Conservation (phyloP, 371 early-diverging fungal species). For the Chytridiales sp. region DNA sequence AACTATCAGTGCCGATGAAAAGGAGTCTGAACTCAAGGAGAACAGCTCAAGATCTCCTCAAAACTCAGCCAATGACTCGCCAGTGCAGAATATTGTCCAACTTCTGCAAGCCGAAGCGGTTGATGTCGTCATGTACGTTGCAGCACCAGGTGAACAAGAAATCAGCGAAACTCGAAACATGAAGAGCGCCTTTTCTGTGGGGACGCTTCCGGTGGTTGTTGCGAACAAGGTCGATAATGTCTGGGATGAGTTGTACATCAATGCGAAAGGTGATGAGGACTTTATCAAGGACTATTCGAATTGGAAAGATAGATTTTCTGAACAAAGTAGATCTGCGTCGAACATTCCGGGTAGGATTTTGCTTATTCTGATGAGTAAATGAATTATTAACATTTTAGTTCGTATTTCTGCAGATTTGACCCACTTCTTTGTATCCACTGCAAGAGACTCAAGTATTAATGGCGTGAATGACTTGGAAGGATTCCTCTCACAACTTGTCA, state of each 20-base stretch:
- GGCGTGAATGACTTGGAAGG: not conserved
- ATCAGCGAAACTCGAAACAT: too few species aligned
- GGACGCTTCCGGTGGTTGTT: too few species aligned
- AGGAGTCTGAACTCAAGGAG: too few species aligned
- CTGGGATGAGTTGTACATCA: not conserved
- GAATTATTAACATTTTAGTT: not conserved
- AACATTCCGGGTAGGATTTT: too few species aligned
- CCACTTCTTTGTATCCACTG: not conserved
- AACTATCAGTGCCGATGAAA: not conserved
- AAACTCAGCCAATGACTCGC: too few species aligned
- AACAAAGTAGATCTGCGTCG: too few species aligned
- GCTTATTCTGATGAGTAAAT: not conserved
- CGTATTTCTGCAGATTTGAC: not conserved
- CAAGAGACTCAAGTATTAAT: not conserved
- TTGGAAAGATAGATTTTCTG: too few species aligned
- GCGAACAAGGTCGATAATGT: too few species aligned
- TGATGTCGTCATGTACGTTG: too few species aligned
- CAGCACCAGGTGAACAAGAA: too few species aligned
- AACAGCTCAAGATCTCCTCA: too few species aligned
- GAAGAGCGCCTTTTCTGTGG: not conserved
- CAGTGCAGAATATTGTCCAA: not conserved
- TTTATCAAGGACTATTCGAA: not conserved
- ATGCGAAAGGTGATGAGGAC: not conserved
- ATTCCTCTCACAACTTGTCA: not conserved
- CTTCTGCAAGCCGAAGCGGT: not conserved